Base-by-base conservation (phyloP, 2,329 filamentous ascomycete species). In the Diplocarpon rosae region DNA sequence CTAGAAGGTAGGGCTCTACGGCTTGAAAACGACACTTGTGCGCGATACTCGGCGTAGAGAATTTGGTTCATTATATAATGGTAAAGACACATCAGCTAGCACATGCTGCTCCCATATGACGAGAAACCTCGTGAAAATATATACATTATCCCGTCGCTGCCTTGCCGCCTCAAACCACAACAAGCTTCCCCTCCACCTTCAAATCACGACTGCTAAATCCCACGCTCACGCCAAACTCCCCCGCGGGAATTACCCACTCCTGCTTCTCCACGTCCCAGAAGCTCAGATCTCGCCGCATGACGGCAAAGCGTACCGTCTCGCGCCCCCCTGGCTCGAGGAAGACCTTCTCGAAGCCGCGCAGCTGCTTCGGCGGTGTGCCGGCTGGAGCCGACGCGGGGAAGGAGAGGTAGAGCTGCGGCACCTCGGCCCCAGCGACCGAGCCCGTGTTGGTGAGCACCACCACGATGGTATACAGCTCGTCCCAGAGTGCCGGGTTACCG, bases 371-470 rank as follows among this genome's bases (percentile, higher is more conserved):
- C 36, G 70, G 70, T 2, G 69, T 67, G 4, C 39, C 43, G 10
- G 61, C 45, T 13, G 51, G 48, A 7, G 48, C 46, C 9, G 47
- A 40, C 2, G 33, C 34, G 11, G 52, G 66, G 33, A 68, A 59
- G 0, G 59, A 58, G 31, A 72, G 52, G 51, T 72, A 72, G 9
- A 84, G 63, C 66, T 87, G 83, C 0, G 76, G 68, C 0, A 85
- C 76, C 50, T 83, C 77, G 42, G 80, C 77, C 14, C 82, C 81
- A 3, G 63, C 60, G 0, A 78, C 64, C 0, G 55, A 59, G 27
- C 83, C 83, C 3, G 69, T 75, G 66, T 89, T 88, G 44, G 69
- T 71, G 28, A 88, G 65, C 1, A 67, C 75, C 0, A 72, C 73
- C 0, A 73, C 75, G 6, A 80, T 76, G 10, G 61, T 69, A 62